A percentile compares a stretch with the other conserved stretches of the same genome.
phyloP scores from a whole-genome alignment of 2,329 filamentous ascomycete genomes.

The Tympanopsis confertula region DNA sequence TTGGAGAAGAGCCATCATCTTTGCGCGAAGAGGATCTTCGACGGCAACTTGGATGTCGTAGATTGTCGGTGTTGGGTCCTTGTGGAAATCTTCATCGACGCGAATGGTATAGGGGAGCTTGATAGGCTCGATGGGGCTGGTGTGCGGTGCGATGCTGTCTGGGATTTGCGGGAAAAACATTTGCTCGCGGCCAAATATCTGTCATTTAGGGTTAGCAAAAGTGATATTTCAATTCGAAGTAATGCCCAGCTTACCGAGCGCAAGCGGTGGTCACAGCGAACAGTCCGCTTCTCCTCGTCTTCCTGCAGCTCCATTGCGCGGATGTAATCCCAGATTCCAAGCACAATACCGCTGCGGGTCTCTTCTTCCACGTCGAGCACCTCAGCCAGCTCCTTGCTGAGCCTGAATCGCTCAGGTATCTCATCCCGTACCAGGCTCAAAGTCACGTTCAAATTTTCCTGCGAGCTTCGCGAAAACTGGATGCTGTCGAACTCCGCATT shows the following conservation, averaged over 20 bases:
- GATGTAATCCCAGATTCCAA: constrained; percentile 93
- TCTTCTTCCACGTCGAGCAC: constrained; percentile 79
- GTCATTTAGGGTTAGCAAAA: constrained; percentile 2
- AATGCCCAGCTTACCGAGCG: constrained; percentile 48
- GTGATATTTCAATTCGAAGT: neutral
- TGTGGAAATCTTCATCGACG: constrained; percentile 74
- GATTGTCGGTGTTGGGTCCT: constrained; percentile 64
- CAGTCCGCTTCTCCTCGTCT: constrained; percentile 86
- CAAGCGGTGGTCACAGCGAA: constrained; percentile 77
- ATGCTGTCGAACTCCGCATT: constrained; percentile 79
- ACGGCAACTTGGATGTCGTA: constrained; percentile 82
- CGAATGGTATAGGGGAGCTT: constrained; percentile 86
- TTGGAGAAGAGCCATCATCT: constrained; percentile 52
- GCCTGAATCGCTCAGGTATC: constrained; percentile 69
- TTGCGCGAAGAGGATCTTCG: constrained; percentile 67
- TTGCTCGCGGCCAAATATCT: constrained; percentile 32
- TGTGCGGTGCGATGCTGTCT: constrained; percentile 67
- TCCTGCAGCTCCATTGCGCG: constrained; percentile 76
- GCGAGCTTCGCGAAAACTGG: constrained; percentile 80
- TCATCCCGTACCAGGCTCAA: constrained; percentile 81
- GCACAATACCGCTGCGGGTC: constrained; percentile 75
- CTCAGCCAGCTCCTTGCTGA: constrained; percentile 70
- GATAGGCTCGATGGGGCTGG: constrained; percentile 69
- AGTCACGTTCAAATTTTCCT: constrained; percentile 84
- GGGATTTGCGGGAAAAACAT: constrained; percentile 79